A percentile compares a stretch with the other conserved stretches of the same genome.
Conservation (phyloP, 345 rosid genomes). For the Leavenworthia alabamica region DNA sequence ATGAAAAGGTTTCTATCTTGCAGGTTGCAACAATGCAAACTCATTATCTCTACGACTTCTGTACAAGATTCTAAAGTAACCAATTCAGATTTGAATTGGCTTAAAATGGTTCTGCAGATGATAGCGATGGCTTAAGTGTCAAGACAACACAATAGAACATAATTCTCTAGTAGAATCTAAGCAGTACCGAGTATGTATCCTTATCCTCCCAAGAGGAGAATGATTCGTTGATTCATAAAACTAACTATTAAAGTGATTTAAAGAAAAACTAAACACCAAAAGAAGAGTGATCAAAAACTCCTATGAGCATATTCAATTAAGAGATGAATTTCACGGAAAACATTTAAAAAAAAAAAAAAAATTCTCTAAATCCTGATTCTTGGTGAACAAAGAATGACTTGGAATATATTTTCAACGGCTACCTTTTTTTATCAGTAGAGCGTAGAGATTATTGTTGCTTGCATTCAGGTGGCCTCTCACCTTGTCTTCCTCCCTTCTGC, state of each 20-base stretch:
- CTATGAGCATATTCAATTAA: background rate
- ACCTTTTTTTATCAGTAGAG: background rate
- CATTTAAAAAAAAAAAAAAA: background rate
- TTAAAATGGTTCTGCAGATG: too few species aligned
- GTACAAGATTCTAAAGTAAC: too few species aligned
- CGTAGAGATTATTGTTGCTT: conserved; percentile 55
- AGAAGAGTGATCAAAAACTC: conserved; percentile 11
- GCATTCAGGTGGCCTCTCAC: conserved; percentile 84
- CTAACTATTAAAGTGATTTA: background rate
- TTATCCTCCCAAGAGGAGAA: too few species aligned
- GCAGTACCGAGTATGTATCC: too few species aligned
- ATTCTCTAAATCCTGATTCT: background rate
- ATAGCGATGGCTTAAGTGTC: too few species aligned
- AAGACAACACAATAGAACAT: too few species aligned
- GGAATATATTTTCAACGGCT: background rate
- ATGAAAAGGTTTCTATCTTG: too few species aligned
- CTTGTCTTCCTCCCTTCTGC: conserved; percentile 57
- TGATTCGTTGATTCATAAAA: conserved; percentile 7
- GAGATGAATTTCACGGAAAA: background rate
- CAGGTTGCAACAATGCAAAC: too few species aligned
- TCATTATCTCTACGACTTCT: too few species aligned
- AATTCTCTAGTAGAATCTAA: too few species aligned
- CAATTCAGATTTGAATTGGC: too few species aligned
- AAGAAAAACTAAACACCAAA: conserved; percentile 13
- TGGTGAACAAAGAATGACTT: background rate